Evolutionary conservation across 2,329 filamentous ascomycete genomes (phyloP).

Genomic region (Cryphonectria parasitica): DNA sequence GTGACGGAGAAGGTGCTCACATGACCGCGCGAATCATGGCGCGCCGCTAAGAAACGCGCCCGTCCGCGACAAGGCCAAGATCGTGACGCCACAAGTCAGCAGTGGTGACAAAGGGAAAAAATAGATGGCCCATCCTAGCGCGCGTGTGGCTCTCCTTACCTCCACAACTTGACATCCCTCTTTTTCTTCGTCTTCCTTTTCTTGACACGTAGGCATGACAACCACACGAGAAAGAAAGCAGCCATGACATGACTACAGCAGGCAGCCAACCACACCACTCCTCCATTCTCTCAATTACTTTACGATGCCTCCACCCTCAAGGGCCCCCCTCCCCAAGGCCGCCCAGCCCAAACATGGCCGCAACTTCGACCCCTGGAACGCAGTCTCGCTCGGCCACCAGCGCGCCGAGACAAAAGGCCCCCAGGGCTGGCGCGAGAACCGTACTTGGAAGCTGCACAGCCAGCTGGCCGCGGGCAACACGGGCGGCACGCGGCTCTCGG

Average conservation of each 20-base stretch:
- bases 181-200: too few relatives aligned
- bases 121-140: too few relatives aligned
- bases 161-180: too few relatives aligned
- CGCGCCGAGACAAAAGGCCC: conserved; percentile 70
- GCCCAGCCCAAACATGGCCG: conserved; percentile 48
- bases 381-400: conserved; percentile 78
- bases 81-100: conserved; percentile 5
- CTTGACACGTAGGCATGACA: too few relatives aligned
- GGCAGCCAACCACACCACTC: too few relatives aligned
- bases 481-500: conserved; percentile 63
- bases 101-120: background rate
- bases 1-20: conserved; percentile 5
- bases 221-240: too few relatives aligned
- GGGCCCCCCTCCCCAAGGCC: conserved; percentile 36
- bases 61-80: background rate
- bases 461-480: conserved; percentile 67
- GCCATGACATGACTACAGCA: too few relatives aligned
- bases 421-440: conserved; percentile 71
- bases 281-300: background rate
- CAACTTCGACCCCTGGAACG: conserved; percentile 72
- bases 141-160: background rate
- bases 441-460: conserved; percentile 68
- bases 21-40: conserved; percentile 9
- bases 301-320: conserved; percentile 25
- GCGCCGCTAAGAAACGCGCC: conserved; percentile 13